These are phyloP conservation scores for Gynochthodes officinalis DNA, from an alignment of 257 asterid species.

Conservation along the genomic window DNA sequence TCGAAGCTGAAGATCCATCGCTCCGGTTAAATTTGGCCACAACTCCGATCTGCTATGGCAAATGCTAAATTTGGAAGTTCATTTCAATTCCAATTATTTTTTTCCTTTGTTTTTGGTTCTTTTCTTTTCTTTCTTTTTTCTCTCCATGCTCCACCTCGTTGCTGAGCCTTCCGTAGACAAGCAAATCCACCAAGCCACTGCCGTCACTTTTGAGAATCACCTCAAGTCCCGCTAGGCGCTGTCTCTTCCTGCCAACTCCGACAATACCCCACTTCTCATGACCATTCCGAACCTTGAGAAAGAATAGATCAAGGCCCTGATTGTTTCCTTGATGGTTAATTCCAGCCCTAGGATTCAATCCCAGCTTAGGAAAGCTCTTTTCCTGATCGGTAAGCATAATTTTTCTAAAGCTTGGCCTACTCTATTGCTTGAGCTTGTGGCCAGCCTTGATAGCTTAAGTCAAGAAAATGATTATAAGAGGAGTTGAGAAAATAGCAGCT, in stretches of 20 bases:
- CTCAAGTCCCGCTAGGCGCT: constrained; percentile 67
- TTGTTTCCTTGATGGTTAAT: constrained; percentile 65
- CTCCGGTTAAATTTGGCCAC: too few species aligned
- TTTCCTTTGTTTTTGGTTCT: too few species aligned
- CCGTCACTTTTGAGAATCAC: constrained; percentile 83
- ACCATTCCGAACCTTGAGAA: constrained; percentile 61
- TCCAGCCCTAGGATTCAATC: constrained; percentile 62
- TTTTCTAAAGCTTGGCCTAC: constrained; percentile 71
- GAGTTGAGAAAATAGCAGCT: too few species aligned
- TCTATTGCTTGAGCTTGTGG: constrained; percentile 75
- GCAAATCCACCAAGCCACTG: constrained; percentile 88
- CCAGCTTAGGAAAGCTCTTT: constrained; percentile 81
- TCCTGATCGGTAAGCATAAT: constrained; percentile 78
- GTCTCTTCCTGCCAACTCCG: constrained; percentile 21
- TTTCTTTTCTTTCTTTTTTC: too few species aligned
- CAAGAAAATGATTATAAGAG: constrained; percentile 66
- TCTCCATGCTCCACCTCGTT: constrained; percentile 82
- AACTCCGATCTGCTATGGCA: too few species aligned
- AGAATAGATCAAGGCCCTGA: constrained; percentile 67
- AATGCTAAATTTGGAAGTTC: too few species aligned
- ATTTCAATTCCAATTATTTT: too few species aligned
- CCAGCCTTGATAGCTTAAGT: constrained; percentile 48
- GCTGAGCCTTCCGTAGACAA: constrained; percentile 74
- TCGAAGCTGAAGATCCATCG: too few species aligned
- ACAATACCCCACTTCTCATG: constrained; percentile 18